Percentiles rank a stretch among this genome's conserved stretches.
Evolutionary conservation across 2,329 filamentous ascomycete genomes (phyloP).

Genomic region (Aspergillus udagawae): DNA sequence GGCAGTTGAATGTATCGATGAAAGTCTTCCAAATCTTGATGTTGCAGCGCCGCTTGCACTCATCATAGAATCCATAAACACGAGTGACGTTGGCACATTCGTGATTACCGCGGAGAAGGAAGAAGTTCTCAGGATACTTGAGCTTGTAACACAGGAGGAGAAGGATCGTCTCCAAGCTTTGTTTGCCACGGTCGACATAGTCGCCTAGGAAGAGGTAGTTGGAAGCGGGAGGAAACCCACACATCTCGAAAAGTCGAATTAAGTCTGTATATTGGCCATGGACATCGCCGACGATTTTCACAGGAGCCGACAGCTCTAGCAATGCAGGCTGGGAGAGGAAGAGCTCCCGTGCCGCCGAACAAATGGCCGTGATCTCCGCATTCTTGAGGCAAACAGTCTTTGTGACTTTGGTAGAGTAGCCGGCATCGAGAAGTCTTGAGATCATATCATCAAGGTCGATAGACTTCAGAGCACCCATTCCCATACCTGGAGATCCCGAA

Average conservation of each 20-base stretch:
- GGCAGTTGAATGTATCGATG: slow-evolving; percentile 90
- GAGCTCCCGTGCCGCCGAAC: slow-evolving; percentile 79
- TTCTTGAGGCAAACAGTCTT: slow-evolving; percentile 98
- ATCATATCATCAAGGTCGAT: slow-evolving; percentile 98
- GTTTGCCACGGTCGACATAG: slow-evolving; percentile 95
- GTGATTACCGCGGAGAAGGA: slow-evolving; percentile 88
- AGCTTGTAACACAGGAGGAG: slow-evolving; percentile 94
- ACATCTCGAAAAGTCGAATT: slow-evolving; percentile 98
- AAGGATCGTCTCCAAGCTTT: slow-evolving; percentile 90
- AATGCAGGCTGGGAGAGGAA: slow-evolving; percentile 89
- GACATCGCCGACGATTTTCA: slow-evolving; percentile 97
- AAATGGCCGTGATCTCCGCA: slow-evolving; percentile 93
- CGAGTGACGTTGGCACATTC: slow-evolving; percentile 95
- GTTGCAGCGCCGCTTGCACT: slow-evolving; percentile 93
- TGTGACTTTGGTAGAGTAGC: slow-evolving; percentile 93
- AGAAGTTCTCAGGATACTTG: slow-evolving; percentile 97
- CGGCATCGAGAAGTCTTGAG: slow-evolving; percentile 85
- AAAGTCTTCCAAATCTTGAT: slow-evolving; percentile 99
- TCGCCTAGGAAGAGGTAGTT: slow-evolving; percentile 95
- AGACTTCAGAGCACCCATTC: slow-evolving; percentile 85
- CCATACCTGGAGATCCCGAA: slow-evolving; percentile 58
- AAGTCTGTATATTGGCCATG: slow-evolving; percentile 96
- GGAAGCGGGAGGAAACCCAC: slow-evolving; percentile 84
- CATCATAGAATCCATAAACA: slow-evolving; percentile 96
- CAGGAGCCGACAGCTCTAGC: slow-evolving; percentile 85